These are phyloP conservation scores for Silene latifolia DNA, from an alignment of 148 eudicot species.

Conservation along the genomic window DNA sequence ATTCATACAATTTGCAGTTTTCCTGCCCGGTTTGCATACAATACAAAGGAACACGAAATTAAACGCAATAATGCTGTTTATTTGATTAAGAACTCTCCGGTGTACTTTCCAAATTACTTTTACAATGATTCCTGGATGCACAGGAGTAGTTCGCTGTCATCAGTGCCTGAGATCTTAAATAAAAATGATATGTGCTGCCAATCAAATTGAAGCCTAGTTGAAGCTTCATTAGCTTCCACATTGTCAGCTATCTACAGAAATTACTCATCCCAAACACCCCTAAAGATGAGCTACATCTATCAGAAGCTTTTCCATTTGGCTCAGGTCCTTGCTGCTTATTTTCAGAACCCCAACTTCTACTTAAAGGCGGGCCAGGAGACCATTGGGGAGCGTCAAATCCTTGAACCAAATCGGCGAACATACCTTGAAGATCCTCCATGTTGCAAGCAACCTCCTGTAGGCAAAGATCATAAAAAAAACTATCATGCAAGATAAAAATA, in stretches of 20 bases:
- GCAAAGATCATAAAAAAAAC: too few species aligned
- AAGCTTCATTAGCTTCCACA: neutral
- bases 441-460: constrained; percentile 49
- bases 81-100: too few species aligned
- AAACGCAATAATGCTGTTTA: too few species aligned
- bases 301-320: neutral
- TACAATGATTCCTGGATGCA: too few species aligned
- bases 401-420: constrained; percentile 62
- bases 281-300: constrained; percentile 10
- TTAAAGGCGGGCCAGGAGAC: constrained; percentile 14
- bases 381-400: constrained; percentile 42
- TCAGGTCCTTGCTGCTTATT: constrained; percentile 7
- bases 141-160: too few species aligned
- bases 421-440: constrained; percentile 66
- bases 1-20: too few species aligned
- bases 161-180: too few species aligned
- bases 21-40: too few species aligned
- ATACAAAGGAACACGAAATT: too few species aligned
- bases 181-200: too few species aligned
- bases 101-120: too few species aligned
- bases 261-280: constrained; percentile 11
- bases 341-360: constrained; percentile 18
- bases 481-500: too few species aligned
- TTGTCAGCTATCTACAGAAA: constrained; percentile 16
- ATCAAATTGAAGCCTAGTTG: neutral